Base-by-base conservation (phyloP, 306 rosid genomes). In the Begonia fuchsioides region DNA sequence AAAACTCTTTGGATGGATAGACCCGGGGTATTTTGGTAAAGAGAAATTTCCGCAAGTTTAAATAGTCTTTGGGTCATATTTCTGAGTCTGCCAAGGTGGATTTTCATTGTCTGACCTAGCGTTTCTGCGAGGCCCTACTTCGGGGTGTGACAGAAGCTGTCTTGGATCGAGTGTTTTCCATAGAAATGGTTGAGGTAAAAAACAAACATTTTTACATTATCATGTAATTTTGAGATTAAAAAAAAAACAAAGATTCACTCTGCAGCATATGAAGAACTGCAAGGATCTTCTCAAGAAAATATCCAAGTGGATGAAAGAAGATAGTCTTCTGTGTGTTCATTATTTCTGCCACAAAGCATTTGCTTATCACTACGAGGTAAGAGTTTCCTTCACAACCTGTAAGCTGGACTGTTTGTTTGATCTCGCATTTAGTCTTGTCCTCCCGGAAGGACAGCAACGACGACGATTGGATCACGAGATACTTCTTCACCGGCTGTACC, bases 261-360 rank as follows among this genome's bases (percentile, higher is more conserved):
- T 53, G 54, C 73, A 88, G 97, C 95, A 84, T 69, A 84, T 88
- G 97, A 88, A 88, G 80, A 88, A 88, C 75, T 88, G 84, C 39
- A 70, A 63, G 66, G 78, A 78, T 40, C 97, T 88, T 68, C 80
- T 84, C 54, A 76, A 81, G 60, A 88, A 84, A 75, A 88, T 88
- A 76, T 79, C 95, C 60, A 62, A 54, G 35, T 88, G 95, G 97
- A 71, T 84, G 95, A 76, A 84, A 59, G 75, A 76, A 57, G 90
- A 84, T 43, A 38, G 82, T 63, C 79, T 78, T 60, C 74, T 88
- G 17, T 84, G 81, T 74, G 76, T 84, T 67, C 78, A 78, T 52
- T 50, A 81, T 65, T 84, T 88, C 76, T 88, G 93, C 67, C 95
- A 88, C 53, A 81, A 81, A 67, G 50, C 71, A 51, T 72, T 84